Conservation (phyloP, 129 eudicot species). For the Centaurea solstitialis region DNA sequence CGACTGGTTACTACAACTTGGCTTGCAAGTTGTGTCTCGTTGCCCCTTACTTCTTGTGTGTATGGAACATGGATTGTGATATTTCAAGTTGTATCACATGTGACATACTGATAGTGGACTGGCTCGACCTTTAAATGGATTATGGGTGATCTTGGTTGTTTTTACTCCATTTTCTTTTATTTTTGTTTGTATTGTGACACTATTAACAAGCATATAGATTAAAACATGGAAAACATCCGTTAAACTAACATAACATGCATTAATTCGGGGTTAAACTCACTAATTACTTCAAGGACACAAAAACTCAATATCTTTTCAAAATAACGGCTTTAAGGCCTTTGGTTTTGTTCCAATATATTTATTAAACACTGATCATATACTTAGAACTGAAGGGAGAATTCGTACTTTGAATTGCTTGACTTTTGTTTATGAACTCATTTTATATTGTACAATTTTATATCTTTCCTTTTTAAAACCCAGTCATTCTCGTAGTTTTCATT, state of each 20-base stretch:
- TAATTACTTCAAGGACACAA: not conserved
- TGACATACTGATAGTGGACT: too few species aligned
- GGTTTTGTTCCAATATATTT: not conserved
- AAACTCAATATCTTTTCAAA: not conserved
- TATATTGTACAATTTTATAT: not conserved
- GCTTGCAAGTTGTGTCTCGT: too few species aligned
- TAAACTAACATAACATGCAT: not conserved
- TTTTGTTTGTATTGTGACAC: not conserved
- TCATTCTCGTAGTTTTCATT: not conserved
- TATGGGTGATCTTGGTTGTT: too few species aligned
- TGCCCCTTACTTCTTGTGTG: too few species aligned
- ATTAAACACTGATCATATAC: not conserved
- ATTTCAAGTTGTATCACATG: too few species aligned
- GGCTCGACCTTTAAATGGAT: too few species aligned
- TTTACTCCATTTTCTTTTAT: too few species aligned
- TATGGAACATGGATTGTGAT: too few species aligned
- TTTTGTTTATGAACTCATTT: not conserved
- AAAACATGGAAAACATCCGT: not conserved
- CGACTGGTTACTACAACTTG: too few species aligned
- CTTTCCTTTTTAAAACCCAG: not conserved
- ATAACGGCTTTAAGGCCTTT: not conserved
- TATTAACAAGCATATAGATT: not conserved
- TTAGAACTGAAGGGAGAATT: not conserved
- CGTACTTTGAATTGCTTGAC: too few species aligned
- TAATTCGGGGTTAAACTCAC: not conserved